Evolutionary conservation across 1,284 basidiomycete species (phyloP).

Genomic region (Xanthoconium separans): DNA sequence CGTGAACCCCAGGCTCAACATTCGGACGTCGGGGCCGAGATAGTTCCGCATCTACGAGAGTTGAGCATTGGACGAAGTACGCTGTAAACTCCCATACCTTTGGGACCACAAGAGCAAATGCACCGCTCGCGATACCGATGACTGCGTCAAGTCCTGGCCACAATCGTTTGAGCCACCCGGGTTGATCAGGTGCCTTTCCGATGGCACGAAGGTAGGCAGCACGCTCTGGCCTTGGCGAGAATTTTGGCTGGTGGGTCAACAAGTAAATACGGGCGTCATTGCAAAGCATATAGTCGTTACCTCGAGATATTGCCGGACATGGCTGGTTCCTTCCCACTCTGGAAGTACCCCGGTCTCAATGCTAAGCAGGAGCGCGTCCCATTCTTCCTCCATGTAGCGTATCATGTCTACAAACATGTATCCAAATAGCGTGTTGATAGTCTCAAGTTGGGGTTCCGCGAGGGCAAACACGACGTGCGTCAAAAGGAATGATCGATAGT

Average conservation of each 20-base stretch:
- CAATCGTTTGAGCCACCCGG: constrained; percentile 19
- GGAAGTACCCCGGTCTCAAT: constrained; percentile 21
- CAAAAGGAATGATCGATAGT: constrained; percentile 23
- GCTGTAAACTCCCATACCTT: constrained; percentile 7
- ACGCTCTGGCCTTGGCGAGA: constrained; percentile 11
- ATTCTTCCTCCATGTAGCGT: constrained; percentile 23
- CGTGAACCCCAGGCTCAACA: constrained; percentile 20
- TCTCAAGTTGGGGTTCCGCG: constrained; percentile 18
- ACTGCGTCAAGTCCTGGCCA: constrained; percentile 20
- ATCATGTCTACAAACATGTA: constrained; percentile 22
- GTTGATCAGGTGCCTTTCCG: constrained; percentile 7
- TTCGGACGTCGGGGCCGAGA: constrained; percentile 18
- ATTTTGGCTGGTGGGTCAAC: constrained; percentile 9
- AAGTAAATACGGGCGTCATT: background rate
- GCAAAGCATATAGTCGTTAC: background rate
- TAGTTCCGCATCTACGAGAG: constrained; percentile 17
- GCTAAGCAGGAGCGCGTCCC: constrained; percentile 15
- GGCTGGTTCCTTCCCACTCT: constrained; percentile 15
- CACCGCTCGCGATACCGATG: constrained; percentile 23
- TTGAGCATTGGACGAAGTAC: background rate
- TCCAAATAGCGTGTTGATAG: constrained; percentile 17
- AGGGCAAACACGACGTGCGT: constrained; percentile 20
- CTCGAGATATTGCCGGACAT: constrained; percentile 20
- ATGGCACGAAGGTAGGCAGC: constrained; percentile 15
- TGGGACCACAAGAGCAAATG: constrained; percentile 17